phyloP scores from a whole-genome alignment of 345 rosid species.

The Acer campestre region DNA sequence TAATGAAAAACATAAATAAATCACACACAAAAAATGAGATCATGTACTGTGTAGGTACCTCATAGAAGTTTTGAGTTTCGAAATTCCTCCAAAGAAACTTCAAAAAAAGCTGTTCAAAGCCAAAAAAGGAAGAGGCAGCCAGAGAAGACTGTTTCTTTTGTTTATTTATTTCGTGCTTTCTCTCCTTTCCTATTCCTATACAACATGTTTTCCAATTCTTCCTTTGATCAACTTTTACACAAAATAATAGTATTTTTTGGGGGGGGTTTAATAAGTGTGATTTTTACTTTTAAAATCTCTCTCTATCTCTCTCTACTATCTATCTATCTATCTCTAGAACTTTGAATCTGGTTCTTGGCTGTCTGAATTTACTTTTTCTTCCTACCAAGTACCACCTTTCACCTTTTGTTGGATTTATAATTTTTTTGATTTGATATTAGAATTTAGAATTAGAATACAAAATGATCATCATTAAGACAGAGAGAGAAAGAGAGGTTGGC shows the following conservation, averaged over 20 bases:
- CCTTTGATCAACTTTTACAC: slow-evolving; percentile 5
- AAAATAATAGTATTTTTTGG: slow-evolving; percentile 5
- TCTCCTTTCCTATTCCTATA: slow-evolving; percentile 27
- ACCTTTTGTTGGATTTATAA: slow-evolving; percentile 42
- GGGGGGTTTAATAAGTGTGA: not conserved
- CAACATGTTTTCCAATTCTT: slow-evolving; percentile 21
- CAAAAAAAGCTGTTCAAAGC: slow-evolving; percentile 32
- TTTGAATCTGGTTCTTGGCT: slow-evolving; percentile 30
- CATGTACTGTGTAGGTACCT: slow-evolving; percentile 2
- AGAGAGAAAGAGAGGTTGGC: slow-evolving; percentile 42
- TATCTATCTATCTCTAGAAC: not conserved
- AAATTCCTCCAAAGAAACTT: slow-evolving; percentile 27
- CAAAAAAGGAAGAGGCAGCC: slow-evolving; percentile 15
- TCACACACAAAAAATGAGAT: slow-evolving; percentile 22
- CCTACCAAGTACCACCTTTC: not conserved
- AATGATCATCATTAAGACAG: slow-evolving; percentile 27
- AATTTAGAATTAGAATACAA: not conserved
- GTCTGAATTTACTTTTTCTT: slow-evolving; percentile 30
- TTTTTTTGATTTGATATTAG: not conserved
- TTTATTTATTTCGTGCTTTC: slow-evolving; percentile 4
- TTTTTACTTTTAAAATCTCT: not conserved
- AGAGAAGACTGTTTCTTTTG: slow-evolving; percentile 34
- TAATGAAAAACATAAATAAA: slow-evolving; percentile 21
- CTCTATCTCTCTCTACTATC: not conserved
- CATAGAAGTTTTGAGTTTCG: slow-evolving; percentile 15